A percentile compares a stretch with the other conserved stretches of the same genome.
Evolutionary conservation across 345 rosid genomes (phyloP).

Genomic region (Brassica napus): DNA sequence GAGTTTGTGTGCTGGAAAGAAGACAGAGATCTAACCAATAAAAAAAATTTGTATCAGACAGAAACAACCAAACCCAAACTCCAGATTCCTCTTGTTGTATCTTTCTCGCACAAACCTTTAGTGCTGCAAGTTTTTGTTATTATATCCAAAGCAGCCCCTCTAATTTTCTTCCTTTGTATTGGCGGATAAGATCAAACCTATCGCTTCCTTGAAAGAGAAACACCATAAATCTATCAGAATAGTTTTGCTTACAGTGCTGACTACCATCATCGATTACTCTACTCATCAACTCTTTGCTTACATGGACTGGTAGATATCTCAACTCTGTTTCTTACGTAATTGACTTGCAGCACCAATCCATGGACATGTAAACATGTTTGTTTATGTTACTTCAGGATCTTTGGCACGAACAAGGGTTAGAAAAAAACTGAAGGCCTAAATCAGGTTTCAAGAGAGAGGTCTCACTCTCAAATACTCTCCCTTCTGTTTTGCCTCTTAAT

Average conservation of each 20-base stretch:
- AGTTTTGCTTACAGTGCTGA: constrained; percentile 59
- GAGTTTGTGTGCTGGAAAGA: too few species aligned
- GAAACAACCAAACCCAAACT: too few species aligned
- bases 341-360: background rate
- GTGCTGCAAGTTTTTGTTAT: constrained; percentile 40
- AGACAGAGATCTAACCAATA: too few species aligned
- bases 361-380: background rate
- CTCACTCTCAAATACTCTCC: constrained; percentile 26
- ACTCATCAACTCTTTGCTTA: constrained; percentile 84
- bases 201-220: background rate
- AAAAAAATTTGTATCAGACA: too few species aligned
- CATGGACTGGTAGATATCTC: constrained; percentile 80
- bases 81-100: too few species aligned
- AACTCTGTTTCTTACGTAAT: background rate
- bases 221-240: background rate
- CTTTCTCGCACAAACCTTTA: background rate
- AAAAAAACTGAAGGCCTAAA: constrained; percentile 48
- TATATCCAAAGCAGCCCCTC: constrained; percentile 98
- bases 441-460: constrained; percentile 24
- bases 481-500: constrained; percentile 11
- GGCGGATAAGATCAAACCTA: constrained; percentile 60
- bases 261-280: constrained; percentile 87
- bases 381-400: constrained; percentile 57
- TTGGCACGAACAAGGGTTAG: constrained; percentile 88
- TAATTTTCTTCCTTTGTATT: constrained; percentile 77